phyloP scores from a whole-genome alignment of 176 grass and related monocot species.

The Calamus simplicifolius region DNA sequence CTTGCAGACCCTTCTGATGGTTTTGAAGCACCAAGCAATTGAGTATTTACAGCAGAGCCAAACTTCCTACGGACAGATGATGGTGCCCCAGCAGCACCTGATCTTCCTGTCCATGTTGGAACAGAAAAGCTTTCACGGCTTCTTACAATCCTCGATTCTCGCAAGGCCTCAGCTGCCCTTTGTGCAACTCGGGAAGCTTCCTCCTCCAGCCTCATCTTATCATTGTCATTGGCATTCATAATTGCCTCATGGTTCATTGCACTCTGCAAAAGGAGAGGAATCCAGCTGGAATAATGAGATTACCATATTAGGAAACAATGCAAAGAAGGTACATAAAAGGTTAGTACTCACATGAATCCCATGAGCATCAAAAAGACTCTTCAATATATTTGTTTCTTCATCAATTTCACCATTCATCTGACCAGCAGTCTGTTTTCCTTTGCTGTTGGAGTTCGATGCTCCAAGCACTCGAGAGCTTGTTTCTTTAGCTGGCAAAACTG shows the following conservation, averaged over 20 bases:
- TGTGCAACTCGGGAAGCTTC: conserved; percentile 77
- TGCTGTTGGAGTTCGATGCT: conserved; percentile 10
- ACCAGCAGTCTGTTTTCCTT: conserved; percentile 26
- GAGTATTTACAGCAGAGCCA: conserved; percentile 55
- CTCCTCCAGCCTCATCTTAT: conserved; percentile 65
- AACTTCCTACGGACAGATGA: conserved; percentile 43
- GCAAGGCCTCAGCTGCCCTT: conserved; percentile 75
- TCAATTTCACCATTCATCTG: conserved; percentile 25
- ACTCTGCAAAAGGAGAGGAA: conserved; percentile 40
- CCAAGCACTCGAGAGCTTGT: conserved; percentile 9
- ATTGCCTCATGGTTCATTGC: conserved; percentile 93
- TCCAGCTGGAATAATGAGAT: background rate
- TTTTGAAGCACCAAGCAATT: conserved; percentile 21
- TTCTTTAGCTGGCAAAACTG: conserved; percentile 3
- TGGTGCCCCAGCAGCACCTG: conserved; percentile 63
- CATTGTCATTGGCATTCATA: conserved; percentile 68
- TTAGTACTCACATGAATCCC: conserved; percentile 75
- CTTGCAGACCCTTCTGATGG: conserved; percentile 40
- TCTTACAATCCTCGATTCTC: conserved; percentile 57
- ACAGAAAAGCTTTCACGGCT: conserved; percentile 65
- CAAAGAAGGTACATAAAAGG: background rate
- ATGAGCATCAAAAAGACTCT: conserved; percentile 64
- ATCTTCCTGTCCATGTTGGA: conserved; percentile 82
- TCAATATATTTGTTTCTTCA: conserved; percentile 65
- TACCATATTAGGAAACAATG: background rate